These are phyloP conservation scores for Metschnikowia corniflorae DNA, from an alignment of 805 yeast genomes.

Conservation along the genomic window DNA sequence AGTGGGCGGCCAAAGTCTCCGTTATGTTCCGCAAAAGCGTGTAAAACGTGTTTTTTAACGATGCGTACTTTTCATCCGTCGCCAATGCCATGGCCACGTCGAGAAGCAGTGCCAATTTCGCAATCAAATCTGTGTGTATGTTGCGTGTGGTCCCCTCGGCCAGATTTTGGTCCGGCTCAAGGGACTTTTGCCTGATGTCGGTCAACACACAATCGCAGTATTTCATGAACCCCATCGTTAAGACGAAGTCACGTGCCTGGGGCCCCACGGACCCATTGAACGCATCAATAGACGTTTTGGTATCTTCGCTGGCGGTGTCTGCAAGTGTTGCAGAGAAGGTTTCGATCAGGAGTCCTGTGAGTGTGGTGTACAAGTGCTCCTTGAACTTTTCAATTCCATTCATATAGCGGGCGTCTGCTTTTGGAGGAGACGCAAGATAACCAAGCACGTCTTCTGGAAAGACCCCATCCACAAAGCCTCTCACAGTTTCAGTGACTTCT, in stretches of 20 bases:
- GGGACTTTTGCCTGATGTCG: background rate
- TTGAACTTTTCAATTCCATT: background rate
- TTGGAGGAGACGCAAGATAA: too few relatives aligned
- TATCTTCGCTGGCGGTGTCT: slow-evolving; percentile 5
- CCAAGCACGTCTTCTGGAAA: too few relatives aligned
- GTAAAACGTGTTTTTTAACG: slow-evolving; percentile 25
- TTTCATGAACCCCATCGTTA: slow-evolving; percentile 22
- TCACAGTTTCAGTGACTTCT: background rate
- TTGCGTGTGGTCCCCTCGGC: background rate
- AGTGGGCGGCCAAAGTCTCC: slow-evolving; percentile 22
- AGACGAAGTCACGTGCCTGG: slow-evolving; percentile 21
- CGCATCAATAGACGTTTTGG: slow-evolving; percentile 13
- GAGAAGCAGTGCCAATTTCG: slow-evolving; percentile 21
- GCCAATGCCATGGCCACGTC: slow-evolving; percentile 27
- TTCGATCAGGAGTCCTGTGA: too few relatives aligned
- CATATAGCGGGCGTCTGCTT: too few relatives aligned
- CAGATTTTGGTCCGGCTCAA: background rate
- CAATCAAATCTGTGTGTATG: slow-evolving; percentile 5
- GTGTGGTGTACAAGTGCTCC: too few relatives aligned
- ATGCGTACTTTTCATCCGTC: slow-evolving; percentile 10
- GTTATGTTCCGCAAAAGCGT: slow-evolving; percentile 22
- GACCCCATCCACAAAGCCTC: background rate
- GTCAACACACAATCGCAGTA: slow-evolving; percentile 10
- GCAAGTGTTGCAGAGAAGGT: too few relatives aligned
- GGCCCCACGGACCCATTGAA: slow-evolving; percentile 24